Percentiles rank a stretch among this genome's conserved stretches.
Evolutionary conservation across 768 basidiomycete genomes (phyloP).

Genomic region (Mycena amicta): DNA sequence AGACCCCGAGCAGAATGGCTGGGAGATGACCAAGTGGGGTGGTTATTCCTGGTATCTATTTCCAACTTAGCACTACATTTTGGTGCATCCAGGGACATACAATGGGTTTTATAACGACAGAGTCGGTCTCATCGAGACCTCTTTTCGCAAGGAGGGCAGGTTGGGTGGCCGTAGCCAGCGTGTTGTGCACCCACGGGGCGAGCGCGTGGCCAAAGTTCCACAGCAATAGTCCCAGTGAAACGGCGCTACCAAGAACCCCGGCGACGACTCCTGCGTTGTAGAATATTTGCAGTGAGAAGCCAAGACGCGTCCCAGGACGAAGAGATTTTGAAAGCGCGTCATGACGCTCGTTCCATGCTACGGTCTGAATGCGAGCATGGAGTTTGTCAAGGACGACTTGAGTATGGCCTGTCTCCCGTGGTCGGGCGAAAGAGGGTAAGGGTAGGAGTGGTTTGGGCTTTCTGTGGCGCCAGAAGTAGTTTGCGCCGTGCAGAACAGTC

Average conservation of each 20-base stretch:
- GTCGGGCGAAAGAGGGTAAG: background rate
- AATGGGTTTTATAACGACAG: slow-evolving; percentile 31
- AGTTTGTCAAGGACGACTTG: slow-evolving; percentile 30
- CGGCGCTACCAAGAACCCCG: slow-evolving; percentile 51
- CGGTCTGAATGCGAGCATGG: slow-evolving; percentile 49
- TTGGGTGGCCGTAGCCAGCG: slow-evolving; percentile 7
- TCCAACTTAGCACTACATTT: slow-evolving; percentile 1
- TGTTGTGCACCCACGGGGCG: slow-evolving; percentile 3
- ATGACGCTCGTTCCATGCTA: slow-evolving; percentile 51
- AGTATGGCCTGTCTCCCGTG: slow-evolving; percentile 14
- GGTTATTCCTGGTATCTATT: slow-evolving; percentile 81
- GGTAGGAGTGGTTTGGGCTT: slow-evolving; percentile 5
- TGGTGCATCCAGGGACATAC: slow-evolving; percentile 27
- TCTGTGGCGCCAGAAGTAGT: slow-evolving; percentile 4
- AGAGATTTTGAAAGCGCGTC: slow-evolving; percentile 43
- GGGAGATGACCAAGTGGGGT: slow-evolving; percentile 75
- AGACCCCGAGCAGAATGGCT: slow-evolving; percentile 61
- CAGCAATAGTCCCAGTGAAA: slow-evolving; percentile 41
- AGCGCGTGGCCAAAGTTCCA: slow-evolving; percentile 34
- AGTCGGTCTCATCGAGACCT: background rate
- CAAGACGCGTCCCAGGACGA: slow-evolving; percentile 29
- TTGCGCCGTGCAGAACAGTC: slow-evolving; percentile 11
- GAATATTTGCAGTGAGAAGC: slow-evolving; percentile 32
- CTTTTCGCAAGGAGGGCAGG: slow-evolving; percentile 15
- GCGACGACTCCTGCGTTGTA: slow-evolving; percentile 56